Conservation (phyloP, 441 rosid species). For the Theobroma grandiflorum region DNA sequence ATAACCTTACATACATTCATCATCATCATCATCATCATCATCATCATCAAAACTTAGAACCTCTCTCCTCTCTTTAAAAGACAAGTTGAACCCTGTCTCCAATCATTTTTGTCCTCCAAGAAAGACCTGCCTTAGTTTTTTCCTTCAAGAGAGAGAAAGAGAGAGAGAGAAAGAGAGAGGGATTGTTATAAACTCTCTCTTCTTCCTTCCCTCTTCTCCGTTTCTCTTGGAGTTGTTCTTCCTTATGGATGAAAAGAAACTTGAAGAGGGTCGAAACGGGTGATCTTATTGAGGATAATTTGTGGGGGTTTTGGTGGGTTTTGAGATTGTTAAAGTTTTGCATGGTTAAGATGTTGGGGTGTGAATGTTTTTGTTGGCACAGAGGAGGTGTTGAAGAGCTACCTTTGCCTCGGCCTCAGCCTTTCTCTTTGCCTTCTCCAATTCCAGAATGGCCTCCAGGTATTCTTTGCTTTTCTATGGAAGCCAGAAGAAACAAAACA, state of each 20-base stretch:
- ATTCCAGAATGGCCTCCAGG: slow-evolving; percentile 76
- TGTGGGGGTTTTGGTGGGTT: slow-evolving; percentile 44
- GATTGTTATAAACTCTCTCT: slow-evolving; percentile 18
- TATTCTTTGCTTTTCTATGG: slow-evolving; percentile 30
- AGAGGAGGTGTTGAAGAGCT: slow-evolving; percentile 35
- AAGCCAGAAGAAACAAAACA: neutral
- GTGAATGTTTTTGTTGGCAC: slow-evolving; percentile 75
- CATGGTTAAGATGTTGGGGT: slow-evolving; percentile 61
- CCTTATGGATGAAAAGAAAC: neutral
- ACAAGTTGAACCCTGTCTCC: neutral
- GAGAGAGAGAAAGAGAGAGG: slow-evolving; percentile 22
- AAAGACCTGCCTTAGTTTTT: slow-evolving; percentile 26
- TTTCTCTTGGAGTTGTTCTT: neutral
- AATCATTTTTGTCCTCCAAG: slow-evolving; percentile 19
- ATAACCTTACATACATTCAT: neutral
- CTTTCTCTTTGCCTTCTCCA: slow-evolving; percentile 64
- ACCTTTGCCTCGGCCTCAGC: slow-evolving; percentile 37
- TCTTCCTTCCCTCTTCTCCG: neutral
- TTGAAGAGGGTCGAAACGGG: slow-evolving; percentile 12
- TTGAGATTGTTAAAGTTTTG: slow-evolving; percentile 27
- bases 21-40: neutral
- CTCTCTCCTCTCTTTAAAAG: neutral
- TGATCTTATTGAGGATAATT: slow-evolving; percentile 22
- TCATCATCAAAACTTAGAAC: neutral
- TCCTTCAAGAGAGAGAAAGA: neutral